Base-by-base conservation (phyloP, 2,329 filamentous ascomycete species). In the Fusarium paranaense region DNA sequence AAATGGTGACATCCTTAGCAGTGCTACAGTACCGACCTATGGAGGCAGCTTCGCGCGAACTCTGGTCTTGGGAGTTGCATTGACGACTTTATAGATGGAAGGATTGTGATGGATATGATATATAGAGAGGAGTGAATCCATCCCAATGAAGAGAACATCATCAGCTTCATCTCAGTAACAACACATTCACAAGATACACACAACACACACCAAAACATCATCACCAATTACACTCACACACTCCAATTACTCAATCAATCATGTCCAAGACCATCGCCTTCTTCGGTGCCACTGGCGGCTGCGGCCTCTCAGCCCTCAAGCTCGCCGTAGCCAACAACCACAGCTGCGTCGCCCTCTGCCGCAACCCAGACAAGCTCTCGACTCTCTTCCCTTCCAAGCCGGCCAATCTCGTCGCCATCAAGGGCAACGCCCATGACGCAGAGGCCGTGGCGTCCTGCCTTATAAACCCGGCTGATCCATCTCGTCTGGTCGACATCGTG, bases 241-340 rank as follows among this genome's bases (percentile, higher is more conserved):
- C 40, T 42, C n/a, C n/a, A 42, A 20, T 42, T 20, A 64, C 54
- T 18, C 20, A 14, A 54, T 69, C 62, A 20, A 71, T 74, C 69
- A 67, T 71, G 62, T n/a, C 67, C 58, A 69, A 71, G 72, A 75
- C 73, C 35, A 78, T 79, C 61, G 74, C 77, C 70, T 78, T 86
- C 77, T 82, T 86, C 72, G 86, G 86, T 69, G 82, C 84, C 69
- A 86, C 85, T 6, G 82, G 80, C 52, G 85, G 85, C 63, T 83
- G 80, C 69, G 83, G 83, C 52, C 80, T 84, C 70, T 74, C 81
- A 18, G 78, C 81, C 25, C 83, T 87, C 67, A 79, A 80, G 27
- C 78, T 76, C 56, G 77, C 81, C 45, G 78, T 87, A 32, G 76
- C 78, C 42, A 79, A 79, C n/a, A 82, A 82, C 52, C 78, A 83